A percentile compares a stretch with the other conserved stretches of the same genome.
phyloP scores from a whole-genome alignment of 768 basidiomycete species.

The Lentinus tigrinus region DNA sequence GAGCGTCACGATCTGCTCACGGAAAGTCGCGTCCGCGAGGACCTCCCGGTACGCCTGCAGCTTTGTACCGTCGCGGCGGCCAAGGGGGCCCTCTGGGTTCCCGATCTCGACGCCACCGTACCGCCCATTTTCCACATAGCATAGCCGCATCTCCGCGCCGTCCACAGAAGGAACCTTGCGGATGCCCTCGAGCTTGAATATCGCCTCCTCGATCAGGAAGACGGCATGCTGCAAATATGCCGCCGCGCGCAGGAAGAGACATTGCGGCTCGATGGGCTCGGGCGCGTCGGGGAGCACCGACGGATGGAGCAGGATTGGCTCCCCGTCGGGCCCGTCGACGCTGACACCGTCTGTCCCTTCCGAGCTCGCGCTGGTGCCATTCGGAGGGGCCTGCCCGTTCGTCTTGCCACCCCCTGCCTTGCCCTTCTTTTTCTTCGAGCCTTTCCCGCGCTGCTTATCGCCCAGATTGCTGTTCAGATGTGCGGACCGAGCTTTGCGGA shows the following conservation, averaged over 20 bases:
- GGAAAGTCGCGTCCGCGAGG: conserved; percentile 54
- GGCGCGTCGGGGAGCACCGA: conserved; percentile 77
- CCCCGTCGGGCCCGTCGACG: conserved; percentile 49
- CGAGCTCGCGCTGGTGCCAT: conserved; percentile 52
- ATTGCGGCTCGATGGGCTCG: conserved; percentile 83
- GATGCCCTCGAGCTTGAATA: conserved; percentile 71
- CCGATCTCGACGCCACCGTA: conserved; percentile 88
- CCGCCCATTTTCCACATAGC: conserved; percentile 69
- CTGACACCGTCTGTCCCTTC: conserved; percentile 36
- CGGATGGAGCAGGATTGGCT: conserved; percentile 58
- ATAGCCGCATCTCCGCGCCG: conserved; percentile 74
- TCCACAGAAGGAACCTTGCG: conserved; percentile 57
- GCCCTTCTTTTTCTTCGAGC: conserved; percentile 56
- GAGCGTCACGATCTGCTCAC: conserved; percentile 57
- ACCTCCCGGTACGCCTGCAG: conserved; percentile 59
- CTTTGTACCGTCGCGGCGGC: conserved; percentile 57
- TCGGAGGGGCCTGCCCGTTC: conserved; percentile 67
- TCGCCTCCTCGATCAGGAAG: conserved; percentile 67
- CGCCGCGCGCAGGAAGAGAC: conserved; percentile 80
- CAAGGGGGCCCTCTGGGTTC: conserved; percentile 76
- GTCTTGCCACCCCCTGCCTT: conserved; percentile 37
- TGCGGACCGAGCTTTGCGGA: conserved; percentile 60
- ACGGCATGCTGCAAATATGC: conserved; percentile 81
- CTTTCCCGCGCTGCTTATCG: conserved; percentile 39
- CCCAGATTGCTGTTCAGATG: conserved; percentile 47